phyloP scores from a whole-genome alignment of 768 basidiomycete genomes.

The Guyanaporus albipodus region DNA sequence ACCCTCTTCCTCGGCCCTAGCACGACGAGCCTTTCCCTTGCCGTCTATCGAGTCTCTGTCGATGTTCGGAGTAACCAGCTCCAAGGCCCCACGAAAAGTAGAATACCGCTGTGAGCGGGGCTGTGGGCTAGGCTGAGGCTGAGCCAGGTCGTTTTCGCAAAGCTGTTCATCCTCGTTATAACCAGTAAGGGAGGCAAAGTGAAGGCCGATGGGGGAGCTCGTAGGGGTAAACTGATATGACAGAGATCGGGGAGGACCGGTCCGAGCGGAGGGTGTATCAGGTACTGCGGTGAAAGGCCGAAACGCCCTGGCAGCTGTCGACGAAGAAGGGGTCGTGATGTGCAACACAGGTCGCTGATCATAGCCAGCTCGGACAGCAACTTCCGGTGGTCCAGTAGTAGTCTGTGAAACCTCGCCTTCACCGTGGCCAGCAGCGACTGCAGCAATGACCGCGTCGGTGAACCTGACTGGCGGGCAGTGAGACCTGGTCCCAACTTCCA shows the following conservation, averaged over 20 bases:
- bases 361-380: background rate
- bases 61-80: conserved; percentile 31
- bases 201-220: conserved; percentile 35
- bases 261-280: conserved; percentile 57
- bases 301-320: background rate
- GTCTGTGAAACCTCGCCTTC: too few species aligned
- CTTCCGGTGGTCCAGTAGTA: background rate
- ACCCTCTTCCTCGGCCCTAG: conserved; percentile 43
- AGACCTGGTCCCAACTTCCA: too few species aligned
- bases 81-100: conserved; percentile 62
- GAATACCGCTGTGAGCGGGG: conserved; percentile 28
- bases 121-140: conserved; percentile 31
- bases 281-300: conserved; percentile 12
- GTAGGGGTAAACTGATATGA: conserved; percentile 60
- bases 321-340: conserved; percentile 11
- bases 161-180: conserved; percentile 25
- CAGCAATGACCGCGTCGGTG: conserved; percentile 5
- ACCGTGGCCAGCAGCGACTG: conserved; percentile 1
- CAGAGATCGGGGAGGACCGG: conserved; percentile 71
- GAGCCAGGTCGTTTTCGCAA: conserved; percentile 32
- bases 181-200: conserved; percentile 22
- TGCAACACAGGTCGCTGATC: conserved; percentile 13
- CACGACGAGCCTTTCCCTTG: conserved; percentile 53
- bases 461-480: conserved; percentile 3
- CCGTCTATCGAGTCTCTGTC: conserved; percentile 44